Base-by-base conservation (phyloP, 108 stramenopile species). In the Seminavis robusta region DNA sequence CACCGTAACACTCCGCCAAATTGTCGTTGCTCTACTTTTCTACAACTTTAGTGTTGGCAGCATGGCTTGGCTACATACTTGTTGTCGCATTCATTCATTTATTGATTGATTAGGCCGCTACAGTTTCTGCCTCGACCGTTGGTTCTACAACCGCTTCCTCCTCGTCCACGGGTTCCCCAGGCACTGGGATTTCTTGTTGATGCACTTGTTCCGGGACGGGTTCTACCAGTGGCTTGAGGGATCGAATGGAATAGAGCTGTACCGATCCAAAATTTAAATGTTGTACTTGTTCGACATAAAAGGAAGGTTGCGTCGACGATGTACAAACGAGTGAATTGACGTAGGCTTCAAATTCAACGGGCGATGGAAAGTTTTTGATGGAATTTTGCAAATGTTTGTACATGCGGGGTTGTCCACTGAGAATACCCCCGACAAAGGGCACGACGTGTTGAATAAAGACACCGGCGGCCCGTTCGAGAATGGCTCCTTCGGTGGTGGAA, bases 301-400 rank as follows among this genome's bases (percentile, higher is more conserved):
- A 88, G 8, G 66, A 36, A 17, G 81, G 81, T 11, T 1, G 46
- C 44, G 40, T 56, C 29, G 37, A 48, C 10, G 43, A 20, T 15
- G 67, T 52, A 60, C 87, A 89, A 20, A 53, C 52, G 17, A 83
- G 47, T 11, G 37, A 34, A 56, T 89, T 71, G 63, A 92, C 61
- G 44, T 78, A 56, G 9, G 34, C 25, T 3, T 42, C 65, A 58
- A 94, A 94, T 24, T 81, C 71, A 0, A 49, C n/a, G 1, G 92
- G 88, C 9, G 79, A 67, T 28, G 92, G 92, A 63, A 94, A 94
- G 2, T 84, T 71, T 25, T 72, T 67, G 48, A 94, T 94, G 19
- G 82, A 84, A 48, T 86, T 86, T 70, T 90, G 88, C 34, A 94
- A 61, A 71, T 94, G 88, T 65, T 67, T 52, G 34, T 94, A 94